These are phyloP conservation scores for Umbilicaria muhlenbergii DNA, from an alignment of 495 filamentous ascomycete genomes.

Conservation along the genomic window DNA sequence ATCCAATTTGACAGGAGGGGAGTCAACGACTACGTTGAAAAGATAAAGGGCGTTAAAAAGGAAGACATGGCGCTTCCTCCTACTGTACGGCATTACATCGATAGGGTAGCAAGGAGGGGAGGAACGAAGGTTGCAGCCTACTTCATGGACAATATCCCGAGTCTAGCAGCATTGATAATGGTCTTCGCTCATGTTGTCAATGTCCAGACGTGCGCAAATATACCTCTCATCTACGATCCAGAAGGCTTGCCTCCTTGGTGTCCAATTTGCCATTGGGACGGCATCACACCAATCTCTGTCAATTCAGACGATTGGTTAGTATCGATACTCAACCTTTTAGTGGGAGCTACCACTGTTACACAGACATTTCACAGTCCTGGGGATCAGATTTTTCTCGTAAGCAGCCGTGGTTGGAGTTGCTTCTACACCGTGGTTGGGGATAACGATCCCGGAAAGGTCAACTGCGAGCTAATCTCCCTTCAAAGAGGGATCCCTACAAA, in stretches of 20 bases:
- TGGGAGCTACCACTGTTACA: too few relatives aligned
- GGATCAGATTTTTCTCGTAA: background rate
- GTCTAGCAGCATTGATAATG: background rate
- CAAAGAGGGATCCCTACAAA: constrained; percentile 4
- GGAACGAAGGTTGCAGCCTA: background rate
- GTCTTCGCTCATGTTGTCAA: constrained; percentile 2
- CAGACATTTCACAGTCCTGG: too few relatives aligned
- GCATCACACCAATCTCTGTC: too few relatives aligned
- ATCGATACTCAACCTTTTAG: too few relatives aligned
- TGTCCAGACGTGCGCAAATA: background rate
- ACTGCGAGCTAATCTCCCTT: background rate
- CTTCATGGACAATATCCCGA: background rate
- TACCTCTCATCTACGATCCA: background rate
- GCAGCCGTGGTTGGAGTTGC: constrained; percentile 5
- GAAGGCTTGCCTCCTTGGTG: too few relatives aligned
- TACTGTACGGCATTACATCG: background rate
- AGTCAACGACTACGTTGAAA: background rate
- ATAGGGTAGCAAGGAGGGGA: background rate
- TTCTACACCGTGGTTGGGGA: constrained; percentile 2
- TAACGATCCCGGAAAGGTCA: constrained; percentile 1
- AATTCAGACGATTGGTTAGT: too few relatives aligned
- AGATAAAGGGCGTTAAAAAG: background rate
- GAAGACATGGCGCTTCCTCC: constrained; percentile 1
- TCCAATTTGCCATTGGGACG: too few relatives aligned
- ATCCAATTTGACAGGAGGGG: constrained; percentile 1